Evolutionary conservation across 495 filamentous ascomycete species (phyloP).

Genomic region (Xylaria castorea): DNA sequence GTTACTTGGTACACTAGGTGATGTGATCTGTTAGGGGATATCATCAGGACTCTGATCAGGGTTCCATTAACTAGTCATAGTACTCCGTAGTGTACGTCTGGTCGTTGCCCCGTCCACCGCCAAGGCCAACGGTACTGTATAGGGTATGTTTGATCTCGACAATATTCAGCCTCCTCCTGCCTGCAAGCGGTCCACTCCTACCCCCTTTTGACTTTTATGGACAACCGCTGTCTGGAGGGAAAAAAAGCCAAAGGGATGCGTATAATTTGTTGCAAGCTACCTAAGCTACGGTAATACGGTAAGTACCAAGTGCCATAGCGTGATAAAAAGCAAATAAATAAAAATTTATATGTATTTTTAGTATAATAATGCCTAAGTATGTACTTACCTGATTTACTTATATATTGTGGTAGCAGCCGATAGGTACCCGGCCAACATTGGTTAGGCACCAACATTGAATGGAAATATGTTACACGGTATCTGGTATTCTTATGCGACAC

Average conservation of each 20-base stretch:
- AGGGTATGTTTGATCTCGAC: conserved; percentile 7
- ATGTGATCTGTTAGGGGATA: not conserved
- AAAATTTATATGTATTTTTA: no score
- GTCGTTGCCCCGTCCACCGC: not conserved
- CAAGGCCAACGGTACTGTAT: conserved; percentile 3
- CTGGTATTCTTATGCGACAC: not conserved
- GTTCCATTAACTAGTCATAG: no score
- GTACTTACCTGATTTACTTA: not conserved
- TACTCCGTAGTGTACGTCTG: not conserved
- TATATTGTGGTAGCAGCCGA: not conserved
- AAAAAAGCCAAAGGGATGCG: not conserved
- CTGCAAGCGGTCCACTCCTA: not conserved
- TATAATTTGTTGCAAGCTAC: not conserved
- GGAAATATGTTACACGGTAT: not conserved
- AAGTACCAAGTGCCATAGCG: not conserved
- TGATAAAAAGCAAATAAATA: no score
- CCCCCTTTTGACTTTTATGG: not conserved
- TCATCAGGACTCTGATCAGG: no score
- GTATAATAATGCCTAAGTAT: not conserved
- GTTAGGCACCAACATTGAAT: conserved; percentile 8
- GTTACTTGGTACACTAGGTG: not conserved
- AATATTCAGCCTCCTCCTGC: conserved; percentile 15
- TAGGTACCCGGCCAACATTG: no score
- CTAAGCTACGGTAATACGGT: not conserved
- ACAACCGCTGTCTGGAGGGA: not conserved